These are phyloP conservation scores for Hypoxylon intermedium DNA, from an alignment of 495 filamentous ascomycete genomes.

Conservation along the genomic window DNA sequence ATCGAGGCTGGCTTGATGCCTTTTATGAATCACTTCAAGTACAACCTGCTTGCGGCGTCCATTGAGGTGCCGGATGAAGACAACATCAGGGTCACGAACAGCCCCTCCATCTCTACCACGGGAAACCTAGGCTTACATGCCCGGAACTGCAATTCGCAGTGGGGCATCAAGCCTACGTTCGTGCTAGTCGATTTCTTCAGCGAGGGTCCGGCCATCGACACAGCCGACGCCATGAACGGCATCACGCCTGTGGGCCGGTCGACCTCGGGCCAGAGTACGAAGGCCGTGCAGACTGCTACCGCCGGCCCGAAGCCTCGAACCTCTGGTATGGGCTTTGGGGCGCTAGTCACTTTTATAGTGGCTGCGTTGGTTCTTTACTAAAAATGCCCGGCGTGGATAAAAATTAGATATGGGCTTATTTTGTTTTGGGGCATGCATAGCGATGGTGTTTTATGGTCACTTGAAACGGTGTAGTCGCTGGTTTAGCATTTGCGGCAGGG, in stretches of 20 bases:
- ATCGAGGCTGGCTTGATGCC: conserved; percentile 56
- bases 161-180: conserved; percentile 64
- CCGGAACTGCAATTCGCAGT: conserved; percentile 58
- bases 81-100: conserved; percentile 64
- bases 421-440: conserved; percentile 34
- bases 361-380: conserved; percentile 39
- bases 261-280: conserved; percentile 10
- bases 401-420: conserved; percentile 13
- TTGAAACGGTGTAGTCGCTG: background rate
- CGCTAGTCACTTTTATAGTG: conserved; percentile 43
- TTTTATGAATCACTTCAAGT: conserved; percentile 77
- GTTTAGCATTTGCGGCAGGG: too few species aligned
- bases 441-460: conserved; percentile 39
- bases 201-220: conserved; percentile 63
- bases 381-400: background rate
- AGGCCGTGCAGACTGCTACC: conserved; percentile 13
- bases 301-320: conserved; percentile 12
- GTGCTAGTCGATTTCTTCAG: conserved; percentile 74
- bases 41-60: conserved; percentile 63
- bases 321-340: conserved; percentile 29
- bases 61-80: conserved; percentile 64
- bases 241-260: conserved; percentile 50
- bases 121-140: conserved; percentile 68
- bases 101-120: conserved; percentile 46
- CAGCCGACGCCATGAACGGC: conserved; percentile 66